These are phyloP conservation scores for Cytospora schulzeri DNA, from an alignment of 2,329 filamentous ascomycete genomes.

Conservation along the genomic window DNA sequence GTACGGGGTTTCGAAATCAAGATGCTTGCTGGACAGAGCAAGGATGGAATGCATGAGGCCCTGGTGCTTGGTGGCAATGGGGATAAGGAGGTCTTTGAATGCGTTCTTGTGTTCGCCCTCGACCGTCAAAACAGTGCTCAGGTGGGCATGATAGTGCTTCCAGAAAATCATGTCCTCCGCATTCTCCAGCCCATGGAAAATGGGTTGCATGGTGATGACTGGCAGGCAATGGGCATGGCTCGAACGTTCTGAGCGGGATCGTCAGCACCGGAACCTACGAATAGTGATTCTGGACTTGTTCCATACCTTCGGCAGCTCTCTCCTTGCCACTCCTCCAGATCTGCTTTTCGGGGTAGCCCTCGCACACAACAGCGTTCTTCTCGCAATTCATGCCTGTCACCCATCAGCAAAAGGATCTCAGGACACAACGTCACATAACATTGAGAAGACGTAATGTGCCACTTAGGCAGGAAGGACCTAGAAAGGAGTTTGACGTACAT, in stretches of 20 bases:
- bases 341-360: constrained; percentile 85
- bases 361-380: constrained; percentile 90
- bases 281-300: neutral
- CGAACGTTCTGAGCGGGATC: constrained; percentile 14
- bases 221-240: constrained; percentile 50
- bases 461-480: neutral
- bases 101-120: constrained; percentile 81
- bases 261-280: constrained; percentile 3
- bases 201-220: constrained; percentile 59
- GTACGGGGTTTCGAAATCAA: constrained; percentile 61
- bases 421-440: constrained; percentile 1
- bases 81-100: constrained; percentile 81
- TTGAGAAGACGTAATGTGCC: neutral
- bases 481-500: constrained; percentile 50
- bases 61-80: constrained; percentile 76
- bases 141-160: constrained; percentile 77
- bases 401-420: neutral
- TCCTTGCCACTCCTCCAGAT: constrained; percentile 87
- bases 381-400: constrained; percentile 77
- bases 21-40: constrained; percentile 78
- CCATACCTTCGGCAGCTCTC: constrained; percentile 68
- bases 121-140: constrained; percentile 80
- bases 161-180: constrained; percentile 78
- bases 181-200: constrained; percentile 82
- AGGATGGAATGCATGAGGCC: constrained; percentile 91